Evolutionary conservation across 2,329 filamentous ascomycete genomes (phyloP).

Genomic region (Botryotinia narcissicola): DNA sequence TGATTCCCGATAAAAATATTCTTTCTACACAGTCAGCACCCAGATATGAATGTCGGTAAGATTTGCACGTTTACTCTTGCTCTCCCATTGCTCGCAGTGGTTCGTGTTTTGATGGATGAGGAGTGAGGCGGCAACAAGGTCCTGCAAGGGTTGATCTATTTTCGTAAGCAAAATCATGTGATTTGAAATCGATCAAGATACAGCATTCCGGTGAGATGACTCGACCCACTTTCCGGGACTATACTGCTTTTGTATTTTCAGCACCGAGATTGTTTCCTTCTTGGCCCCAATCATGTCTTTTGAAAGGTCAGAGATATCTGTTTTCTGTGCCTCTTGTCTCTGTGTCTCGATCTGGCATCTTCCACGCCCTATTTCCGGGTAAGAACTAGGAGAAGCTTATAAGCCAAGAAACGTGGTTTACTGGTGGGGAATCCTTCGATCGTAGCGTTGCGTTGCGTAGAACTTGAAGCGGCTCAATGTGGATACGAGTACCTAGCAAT

Average conservation of each 20-base stretch:
- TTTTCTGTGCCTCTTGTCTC: too few species aligned
- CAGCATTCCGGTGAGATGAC: background rate
- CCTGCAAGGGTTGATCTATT: background rate
- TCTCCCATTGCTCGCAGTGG: background rate
- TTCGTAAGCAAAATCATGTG: background rate
- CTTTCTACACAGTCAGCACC: background rate
- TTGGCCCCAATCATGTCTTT: background rate
- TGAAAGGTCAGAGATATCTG: too few species aligned
- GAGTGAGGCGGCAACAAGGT: background rate
- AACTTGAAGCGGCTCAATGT: background rate
- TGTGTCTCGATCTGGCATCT: too few species aligned
- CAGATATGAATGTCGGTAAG: background rate
- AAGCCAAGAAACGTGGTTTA: constrained; percentile 9
- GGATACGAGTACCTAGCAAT: background rate
- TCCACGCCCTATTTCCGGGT: background rate
- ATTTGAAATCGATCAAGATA: background rate
- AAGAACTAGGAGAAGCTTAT: background rate
- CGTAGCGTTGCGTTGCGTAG: background rate
- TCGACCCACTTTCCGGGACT: background rate
- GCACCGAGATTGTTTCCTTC: background rate
- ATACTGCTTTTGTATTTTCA: background rate
- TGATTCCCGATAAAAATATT: background rate
- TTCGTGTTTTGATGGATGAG: background rate
- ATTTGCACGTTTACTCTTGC: background rate
- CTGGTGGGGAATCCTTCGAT: constrained; percentile 2